Base-by-base conservation (phyloP, 108 stramenopile genomes). In the Skeletonema marinoi region DNA sequence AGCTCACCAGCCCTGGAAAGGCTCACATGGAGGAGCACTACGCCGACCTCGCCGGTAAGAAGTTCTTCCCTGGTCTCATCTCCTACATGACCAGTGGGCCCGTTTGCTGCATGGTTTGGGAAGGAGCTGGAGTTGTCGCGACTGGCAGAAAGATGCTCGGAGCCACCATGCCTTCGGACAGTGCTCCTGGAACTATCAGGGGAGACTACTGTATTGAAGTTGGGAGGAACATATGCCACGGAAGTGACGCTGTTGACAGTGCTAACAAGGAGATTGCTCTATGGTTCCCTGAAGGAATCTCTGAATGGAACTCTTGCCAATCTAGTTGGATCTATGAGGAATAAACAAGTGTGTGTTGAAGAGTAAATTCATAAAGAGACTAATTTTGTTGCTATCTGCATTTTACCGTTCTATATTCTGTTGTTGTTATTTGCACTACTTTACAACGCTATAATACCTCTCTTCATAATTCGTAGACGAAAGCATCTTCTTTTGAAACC, bases 121-220 rank as follows among this genome's bases (percentile, higher is more conserved):
- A 92, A 72, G 96, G 95, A 60, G 89, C 86, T 66, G 85, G 87
- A 51, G 94, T 78, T 58, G 91, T 93, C 14, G 51, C 73, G 66
- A 87, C 90, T 65, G 94, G 94, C 78, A 90, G 99, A 64, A 96
- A 93, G 88, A 98, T 99, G 98, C 85, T 99, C 32, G 99, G 99
- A 70, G 97, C 94, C 39, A 99, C 99, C 84, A 97, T 97, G 94
- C 99, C 99, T 25, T 76, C 81, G 14, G 97, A 97, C 68, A 91
- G 89, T 73, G 95, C 93, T 12, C 91, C 94, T 70, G 99, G 99
- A 65, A 98, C 98, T 65, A 98, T 99, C 81, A 97, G 99, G 58
- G 99, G 98, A 29, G 99, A 99, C 77, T 97, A 91, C 77, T 97
- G 78, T 93, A 95, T 98, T 70, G 92, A 96, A 50, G 95, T 98